Evolutionary conservation across 2,329 filamentous ascomycete genomes (phyloP).

Genomic region (Calonectria naviculata): DNA sequence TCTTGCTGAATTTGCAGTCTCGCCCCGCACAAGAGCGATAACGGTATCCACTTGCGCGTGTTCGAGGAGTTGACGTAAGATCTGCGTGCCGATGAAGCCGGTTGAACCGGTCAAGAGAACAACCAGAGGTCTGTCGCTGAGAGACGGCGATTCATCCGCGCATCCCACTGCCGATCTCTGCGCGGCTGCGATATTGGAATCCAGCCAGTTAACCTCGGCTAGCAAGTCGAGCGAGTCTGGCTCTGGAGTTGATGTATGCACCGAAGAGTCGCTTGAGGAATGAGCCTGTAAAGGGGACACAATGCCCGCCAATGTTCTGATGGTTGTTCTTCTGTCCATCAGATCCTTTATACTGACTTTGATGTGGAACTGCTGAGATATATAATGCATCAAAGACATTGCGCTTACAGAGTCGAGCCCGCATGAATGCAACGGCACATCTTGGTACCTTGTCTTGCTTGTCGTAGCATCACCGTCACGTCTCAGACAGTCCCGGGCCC

Average conservation of each 20-base stretch:
- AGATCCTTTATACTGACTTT: neutral
- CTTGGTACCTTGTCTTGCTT: neutral
- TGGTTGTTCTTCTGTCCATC: neutral
- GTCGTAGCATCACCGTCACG: neutral
- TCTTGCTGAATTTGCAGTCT: neutral
- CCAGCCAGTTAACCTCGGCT: neutral
- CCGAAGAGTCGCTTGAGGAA: neutral
- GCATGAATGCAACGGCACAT: neutral
- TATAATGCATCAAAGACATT: neutral
- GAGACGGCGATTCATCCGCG: too few relatives aligned
- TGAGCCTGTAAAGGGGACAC: neutral
- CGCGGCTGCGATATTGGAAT: neutral
- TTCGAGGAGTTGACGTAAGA: neutral
- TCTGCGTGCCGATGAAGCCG: slow-evolving; percentile 5
- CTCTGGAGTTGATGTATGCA: neutral
- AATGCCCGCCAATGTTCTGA: neutral
- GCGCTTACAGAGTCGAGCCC: neutral
- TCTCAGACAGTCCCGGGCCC: neutral
- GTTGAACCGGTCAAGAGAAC: neutral
- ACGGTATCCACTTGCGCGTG: neutral
- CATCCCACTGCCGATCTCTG: neutral
- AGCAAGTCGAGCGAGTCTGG: neutral
- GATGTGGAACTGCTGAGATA: neutral
- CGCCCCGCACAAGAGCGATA: neutral
- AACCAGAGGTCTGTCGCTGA: neutral